A percentile compares a stretch with the other conserved stretches of the same genome.
Evolutionary conservation across 169 alveolate species (phyloP).

Genomic region (Amoebophrya sp.): DNA sequence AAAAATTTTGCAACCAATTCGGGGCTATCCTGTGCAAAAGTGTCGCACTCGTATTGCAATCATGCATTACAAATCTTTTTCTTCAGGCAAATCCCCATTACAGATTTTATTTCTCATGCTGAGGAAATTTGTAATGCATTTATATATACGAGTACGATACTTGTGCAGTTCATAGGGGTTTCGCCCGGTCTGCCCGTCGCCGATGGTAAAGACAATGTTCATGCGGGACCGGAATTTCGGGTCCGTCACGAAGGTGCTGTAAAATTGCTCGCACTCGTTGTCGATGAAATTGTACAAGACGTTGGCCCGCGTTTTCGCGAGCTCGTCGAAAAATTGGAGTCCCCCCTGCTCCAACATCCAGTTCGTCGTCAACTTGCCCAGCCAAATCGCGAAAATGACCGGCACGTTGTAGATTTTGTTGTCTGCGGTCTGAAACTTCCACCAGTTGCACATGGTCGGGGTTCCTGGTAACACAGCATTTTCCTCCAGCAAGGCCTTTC

Average conservation of each 20-base stretch:
- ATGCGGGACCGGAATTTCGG: conserved; percentile 17
- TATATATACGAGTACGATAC: too few species aligned
- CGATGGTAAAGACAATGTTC: too few species aligned
- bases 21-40: too few species aligned
- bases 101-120: too few species aligned
- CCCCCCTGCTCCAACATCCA: conserved; percentile 50
- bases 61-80: too few species aligned
- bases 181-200: too few species aligned
- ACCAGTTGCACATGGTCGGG: conserved; percentile 50
- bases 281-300: conserved; percentile 36
- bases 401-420: conserved; percentile 46
- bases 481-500: conserved; percentile 41
- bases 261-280: conserved; percentile 39
- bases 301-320: conserved; percentile 37
- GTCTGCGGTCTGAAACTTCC: conserved; percentile 33
- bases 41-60: too few species aligned
- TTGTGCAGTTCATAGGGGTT: too few species aligned
- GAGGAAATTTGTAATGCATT: too few species aligned
- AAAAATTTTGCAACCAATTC: too few species aligned
- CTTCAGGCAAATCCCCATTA: too few species aligned
- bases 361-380: conserved; percentile 43
- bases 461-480: conserved; percentile 33
- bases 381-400: conserved; percentile 42
- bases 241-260: conserved; percentile 38
- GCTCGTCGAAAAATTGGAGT: conserved; percentile 35